Percentiles rank a stretch among this genome's conserved stretches.
phyloP scores from a whole-genome alignment of 306 rosid genomes.

The Pachyrhizus erosus region DNA sequence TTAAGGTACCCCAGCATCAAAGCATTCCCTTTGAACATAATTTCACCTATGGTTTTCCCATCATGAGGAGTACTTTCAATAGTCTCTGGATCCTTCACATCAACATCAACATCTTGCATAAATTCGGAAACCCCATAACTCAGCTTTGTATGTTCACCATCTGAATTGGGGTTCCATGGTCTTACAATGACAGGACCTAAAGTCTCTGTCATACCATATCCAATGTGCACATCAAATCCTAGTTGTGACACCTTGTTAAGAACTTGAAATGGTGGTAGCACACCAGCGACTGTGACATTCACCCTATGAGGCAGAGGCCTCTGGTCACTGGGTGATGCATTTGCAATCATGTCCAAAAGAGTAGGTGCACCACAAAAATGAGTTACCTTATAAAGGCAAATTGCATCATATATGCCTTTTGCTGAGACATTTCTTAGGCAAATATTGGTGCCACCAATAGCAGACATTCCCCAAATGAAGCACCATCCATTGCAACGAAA shows the following conservation, averaged over 20 bases:
- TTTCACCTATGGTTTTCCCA: constrained; percentile 80
- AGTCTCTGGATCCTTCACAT: constrained; percentile 69
- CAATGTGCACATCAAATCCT: constrained; percentile 74
- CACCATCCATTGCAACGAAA: constrained; percentile 97
- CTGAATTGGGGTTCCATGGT: constrained; percentile 55
- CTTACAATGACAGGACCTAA: constrained; percentile 68
- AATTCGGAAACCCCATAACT: constrained; percentile 40
- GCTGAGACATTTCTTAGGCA: constrained; percentile 60
- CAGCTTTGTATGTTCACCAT: constrained; percentile 34
- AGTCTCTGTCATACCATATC: constrained; percentile 95
- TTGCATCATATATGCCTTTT: constrained; percentile 57
- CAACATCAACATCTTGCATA: constrained; percentile 72
- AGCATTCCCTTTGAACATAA: constrained; percentile 72
- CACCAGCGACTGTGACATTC: constrained; percentile 72
- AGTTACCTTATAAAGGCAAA: constrained; percentile 64
- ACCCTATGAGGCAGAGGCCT: constrained; percentile 54
- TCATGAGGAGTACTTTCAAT: constrained; percentile 68
- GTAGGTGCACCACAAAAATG: constrained; percentile 78
- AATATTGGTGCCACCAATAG: constrained; percentile 81
- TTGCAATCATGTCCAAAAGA: constrained; percentile 62
- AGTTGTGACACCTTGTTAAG: constrained; percentile 52
- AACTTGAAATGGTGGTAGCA: constrained; percentile 60
- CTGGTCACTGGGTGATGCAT: constrained; percentile 32
- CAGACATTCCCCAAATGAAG: constrained; percentile 75
- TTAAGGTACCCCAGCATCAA: constrained; percentile 70